Evolutionary conservation across 768 basidiomycete species (phyloP), one percentile per base, ranked within the genome.

Genomic region (Agrocybe pediades): DNA sequence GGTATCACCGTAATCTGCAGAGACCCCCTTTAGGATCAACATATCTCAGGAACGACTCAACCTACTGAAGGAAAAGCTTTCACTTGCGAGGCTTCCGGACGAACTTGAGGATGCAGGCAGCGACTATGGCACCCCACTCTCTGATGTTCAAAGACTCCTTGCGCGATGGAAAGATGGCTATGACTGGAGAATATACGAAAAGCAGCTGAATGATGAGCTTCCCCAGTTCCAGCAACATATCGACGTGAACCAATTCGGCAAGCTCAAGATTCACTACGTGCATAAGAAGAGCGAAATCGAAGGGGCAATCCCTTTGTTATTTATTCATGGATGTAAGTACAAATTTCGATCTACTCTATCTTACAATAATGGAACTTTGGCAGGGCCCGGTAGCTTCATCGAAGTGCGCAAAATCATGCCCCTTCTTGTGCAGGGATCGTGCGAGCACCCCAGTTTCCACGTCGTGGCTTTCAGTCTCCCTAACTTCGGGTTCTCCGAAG

Each of bases 401-500:
- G 47, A 48, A 50, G 39, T 50, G 24, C 49, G 41, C 36, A 46
- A 17, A 46, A 49, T 15, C 23, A 23, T 19, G 2, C 20, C 16
- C 15, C 25, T 23, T 9, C 8, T 11, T 6, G 26, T 40, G 23
- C 24, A 39, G 23, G 17, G 24, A 20, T 30, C 16, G 6, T 39
- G 39, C 16, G 41, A 13, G 7, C 16, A 20, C 42, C 24, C 39
- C 6, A 42, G 33, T 45, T 39, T 49, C 15, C 23, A 25, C 9
- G 81, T 87, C 16, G 82, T 87, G 0, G 81, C 78, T 0, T 56
- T 77, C 24, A 80, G 84, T 58, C 60, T 86, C 9, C 86, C 84
- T 9, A 82, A 82, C 0, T 87, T 69, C 64, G 85, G 81, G 0
- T 86, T 84, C 64, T 85, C 85, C 0, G 75, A 81, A 36, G 80